These are phyloP conservation scores for Durusdinium trenchii DNA, from an alignment of 73 alveolate genomes.

Conservation along the genomic window DNA sequence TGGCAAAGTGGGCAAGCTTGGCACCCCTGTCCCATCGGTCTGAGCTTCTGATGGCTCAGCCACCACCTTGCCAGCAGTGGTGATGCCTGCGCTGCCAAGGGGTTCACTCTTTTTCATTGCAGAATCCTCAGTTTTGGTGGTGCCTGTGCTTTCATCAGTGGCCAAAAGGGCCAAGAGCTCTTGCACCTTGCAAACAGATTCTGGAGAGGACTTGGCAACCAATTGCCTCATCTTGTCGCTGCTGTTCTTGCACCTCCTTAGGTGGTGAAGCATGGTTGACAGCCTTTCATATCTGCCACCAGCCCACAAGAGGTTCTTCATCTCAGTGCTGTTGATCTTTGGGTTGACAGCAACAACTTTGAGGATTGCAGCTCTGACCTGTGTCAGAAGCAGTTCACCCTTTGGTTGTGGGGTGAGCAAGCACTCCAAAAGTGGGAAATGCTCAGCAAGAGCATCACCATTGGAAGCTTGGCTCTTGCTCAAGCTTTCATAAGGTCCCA, in stretches of 20 bases:
- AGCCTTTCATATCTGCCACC: conserved; percentile 10
- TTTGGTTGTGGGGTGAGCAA: not conserved
- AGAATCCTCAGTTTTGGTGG: too few species aligned
- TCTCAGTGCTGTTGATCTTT: not conserved
- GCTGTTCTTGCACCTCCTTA: not conserved
- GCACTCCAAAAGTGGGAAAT: not conserved
- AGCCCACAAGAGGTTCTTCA: not conserved
- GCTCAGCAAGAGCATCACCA: not conserved
- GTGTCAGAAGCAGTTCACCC: not conserved
- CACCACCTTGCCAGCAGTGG: too few species aligned
- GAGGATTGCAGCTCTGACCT: not conserved
- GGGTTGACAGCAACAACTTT: not conserved
- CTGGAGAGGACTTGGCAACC: not conserved
- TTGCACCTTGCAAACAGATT: not conserved
- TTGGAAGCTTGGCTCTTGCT: not conserved
- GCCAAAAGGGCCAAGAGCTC: not conserved
- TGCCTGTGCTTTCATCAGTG: not conserved
- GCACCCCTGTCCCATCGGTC: not conserved
- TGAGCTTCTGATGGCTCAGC: not conserved
- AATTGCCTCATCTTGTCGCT: not conserved
- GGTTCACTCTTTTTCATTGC: too few species aligned
- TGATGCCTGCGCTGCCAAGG: too few species aligned
- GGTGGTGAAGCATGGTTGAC: conserved; percentile 2
- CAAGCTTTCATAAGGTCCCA: not conserved
- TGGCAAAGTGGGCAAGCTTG: not conserved